Evolutionary conservation across 2,329 filamentous ascomycete genomes (phyloP).

Genomic region (Cladophialophora yegresii): DNA sequence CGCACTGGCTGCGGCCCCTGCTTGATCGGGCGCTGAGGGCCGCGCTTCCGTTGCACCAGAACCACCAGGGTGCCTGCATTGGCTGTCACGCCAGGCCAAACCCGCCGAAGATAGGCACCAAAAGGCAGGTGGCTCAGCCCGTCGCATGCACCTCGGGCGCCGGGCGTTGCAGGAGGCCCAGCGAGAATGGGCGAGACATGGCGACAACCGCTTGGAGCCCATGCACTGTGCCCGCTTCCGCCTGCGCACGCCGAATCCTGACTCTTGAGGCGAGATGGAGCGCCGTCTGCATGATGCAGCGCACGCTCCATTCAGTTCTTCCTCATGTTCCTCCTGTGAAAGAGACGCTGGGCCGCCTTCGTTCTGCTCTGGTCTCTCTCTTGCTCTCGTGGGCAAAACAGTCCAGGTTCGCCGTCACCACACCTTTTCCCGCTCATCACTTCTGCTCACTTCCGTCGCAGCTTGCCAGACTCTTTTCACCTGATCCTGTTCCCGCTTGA

Average conservation of each 20-base stretch:
- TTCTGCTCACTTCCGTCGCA: slow-evolving; percentile 24
- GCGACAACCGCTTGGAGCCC: slow-evolving; percentile 21
- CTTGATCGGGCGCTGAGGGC: slow-evolving; percentile 27
- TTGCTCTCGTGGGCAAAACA: slow-evolving; percentile 7
- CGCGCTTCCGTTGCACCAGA: slow-evolving; percentile 25
- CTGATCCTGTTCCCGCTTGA: slow-evolving; percentile 8
- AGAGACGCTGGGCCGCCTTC: slow-evolving; percentile 18
- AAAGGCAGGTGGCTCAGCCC: slow-evolving; percentile 19
- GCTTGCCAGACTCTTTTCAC: slow-evolving; percentile 11
- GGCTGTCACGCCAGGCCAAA: slow-evolving; percentile 22
- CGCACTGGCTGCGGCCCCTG: slow-evolving; percentile 27
- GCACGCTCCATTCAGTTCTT: background rate
- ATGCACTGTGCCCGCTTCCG: slow-evolving; percentile 25
- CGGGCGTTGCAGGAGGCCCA: slow-evolving; percentile 2
- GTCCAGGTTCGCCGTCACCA: slow-evolving; percentile 21
- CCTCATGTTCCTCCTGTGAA: slow-evolving; percentile 5
- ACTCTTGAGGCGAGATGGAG: slow-evolving; percentile 31
- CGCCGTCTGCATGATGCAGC: slow-evolving; percentile 28
- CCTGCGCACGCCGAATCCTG: slow-evolving; percentile 21
- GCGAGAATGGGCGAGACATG: slow-evolving; percentile 21
- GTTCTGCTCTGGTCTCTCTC: slow-evolving; percentile 8
- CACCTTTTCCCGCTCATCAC: slow-evolving; percentile 20
- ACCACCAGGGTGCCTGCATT: slow-evolving; percentile 31
- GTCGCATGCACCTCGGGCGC: slow-evolving; percentile 19
- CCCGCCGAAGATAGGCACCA: slow-evolving; percentile 19